Conservation (phyloP, 306 rosid genomes). For the Castanea crenata region DNA sequence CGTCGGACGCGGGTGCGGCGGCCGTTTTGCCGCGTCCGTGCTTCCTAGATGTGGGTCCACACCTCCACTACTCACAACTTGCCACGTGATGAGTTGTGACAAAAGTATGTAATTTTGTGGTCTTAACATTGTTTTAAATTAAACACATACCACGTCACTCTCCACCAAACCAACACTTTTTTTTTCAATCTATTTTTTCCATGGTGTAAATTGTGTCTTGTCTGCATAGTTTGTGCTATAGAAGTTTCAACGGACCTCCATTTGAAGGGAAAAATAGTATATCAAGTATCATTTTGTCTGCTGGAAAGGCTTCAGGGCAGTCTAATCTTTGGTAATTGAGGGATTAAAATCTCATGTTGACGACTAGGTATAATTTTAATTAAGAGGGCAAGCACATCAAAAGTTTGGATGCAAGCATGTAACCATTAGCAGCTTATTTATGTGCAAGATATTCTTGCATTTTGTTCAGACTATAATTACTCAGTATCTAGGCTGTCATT, state of each 20-base stretch:
- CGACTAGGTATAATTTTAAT: not conserved
- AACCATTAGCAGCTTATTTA: not conserved
- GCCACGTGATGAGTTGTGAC: no score
- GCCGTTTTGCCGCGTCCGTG: no score
- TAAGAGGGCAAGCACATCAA: not conserved
- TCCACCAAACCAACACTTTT: no score
- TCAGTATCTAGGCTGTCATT: not conserved
- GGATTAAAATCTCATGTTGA: not conserved
- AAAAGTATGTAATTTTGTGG: no score
- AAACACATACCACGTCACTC: no score
- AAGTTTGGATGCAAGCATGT: not conserved
- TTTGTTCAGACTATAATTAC: not conserved
- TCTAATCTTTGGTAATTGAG: not conserved
- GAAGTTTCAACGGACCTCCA: not conserved
- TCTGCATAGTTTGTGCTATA: not conserved
- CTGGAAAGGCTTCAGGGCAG: not conserved
- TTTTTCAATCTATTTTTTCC: no score
- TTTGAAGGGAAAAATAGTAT: not conserved
- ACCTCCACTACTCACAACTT: no score
- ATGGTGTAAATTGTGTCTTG: not conserved
- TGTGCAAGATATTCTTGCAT: not conserved
- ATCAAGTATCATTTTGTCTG: not conserved
- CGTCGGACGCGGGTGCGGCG: no score
- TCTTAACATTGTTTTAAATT: no score
- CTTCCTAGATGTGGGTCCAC: no score